Evolutionary conservation across 1,284 basidiomycete genomes (phyloP), one percentile per base, ranked within the genome.

Genomic region (Inonotus obliquus): DNA sequence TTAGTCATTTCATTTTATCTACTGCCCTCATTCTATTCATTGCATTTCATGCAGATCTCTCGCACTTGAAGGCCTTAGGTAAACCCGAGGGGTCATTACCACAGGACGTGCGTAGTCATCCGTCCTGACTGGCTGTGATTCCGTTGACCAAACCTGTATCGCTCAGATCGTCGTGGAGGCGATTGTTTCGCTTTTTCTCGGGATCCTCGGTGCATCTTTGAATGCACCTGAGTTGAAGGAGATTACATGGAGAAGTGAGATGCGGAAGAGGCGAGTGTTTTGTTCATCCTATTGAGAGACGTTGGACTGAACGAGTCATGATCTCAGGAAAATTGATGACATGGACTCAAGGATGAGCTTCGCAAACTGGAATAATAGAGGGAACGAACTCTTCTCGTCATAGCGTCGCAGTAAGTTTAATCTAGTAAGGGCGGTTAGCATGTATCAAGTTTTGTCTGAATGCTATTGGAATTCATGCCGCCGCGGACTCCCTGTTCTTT

Each of bases 191-290:
- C 77, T 93, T n/a, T 68, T 85, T 10, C 66, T 91, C 6, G 89
- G 90, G 14, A 85, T 85, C 5, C 63, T 92, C 2, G 91, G 90
- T 10, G 86, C 90, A 35, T 82, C 84, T 10, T 68, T 91, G 59
- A 86, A 82, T 65, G 80, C 87, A n/a, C 81, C 88, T 2, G 73
- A 81, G 37, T 73, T 93, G 47, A 89, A 87, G 67, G 89, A 92
- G 68, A 89, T 92, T 64, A 87, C 88, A 37, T 94, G 91, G 92
- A 83, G 91, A n/a, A 91, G 89, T 69, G 92, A 94, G 74, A 93
- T 94, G 91, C 83, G 82, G 69, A 87, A 83, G 71, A 81, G 87
- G 92, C 92, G 68, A 63, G 74, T 51, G 14, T 9, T 32, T 32
- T 32, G 9, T 19, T 23, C 27, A 23, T 53, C 27, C 10, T 27